These are phyloP conservation scores for Pelargonium cotyledonis DNA, from an alignment of 441 rosid genomes.

Conservation along the genomic window DNA sequence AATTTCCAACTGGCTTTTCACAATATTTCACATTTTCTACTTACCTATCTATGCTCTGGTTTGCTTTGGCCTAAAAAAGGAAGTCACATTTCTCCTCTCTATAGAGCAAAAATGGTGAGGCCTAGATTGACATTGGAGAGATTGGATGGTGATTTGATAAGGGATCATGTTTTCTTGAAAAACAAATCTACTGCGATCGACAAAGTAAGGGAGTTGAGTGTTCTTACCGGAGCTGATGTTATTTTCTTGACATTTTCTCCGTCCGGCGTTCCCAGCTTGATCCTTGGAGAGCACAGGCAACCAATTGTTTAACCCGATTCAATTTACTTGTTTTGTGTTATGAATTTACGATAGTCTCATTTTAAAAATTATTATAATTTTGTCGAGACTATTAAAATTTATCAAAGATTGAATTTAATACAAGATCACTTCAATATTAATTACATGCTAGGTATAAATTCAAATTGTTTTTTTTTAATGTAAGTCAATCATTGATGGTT, in stretches of 20 bases:
- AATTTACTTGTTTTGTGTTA: too few relatives aligned
- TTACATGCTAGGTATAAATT: too few relatives aligned
- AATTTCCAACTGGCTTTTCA: not conserved
- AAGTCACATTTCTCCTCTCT: not conserved
- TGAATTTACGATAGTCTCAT: too few relatives aligned
- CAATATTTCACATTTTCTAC: not conserved
- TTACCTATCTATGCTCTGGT: too few relatives aligned
- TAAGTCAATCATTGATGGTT: too few relatives aligned
- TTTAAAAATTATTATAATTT: too few relatives aligned
- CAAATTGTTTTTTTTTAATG: too few relatives aligned
- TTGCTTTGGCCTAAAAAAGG: too few relatives aligned
- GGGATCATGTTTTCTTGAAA: slow-evolving; percentile 3
- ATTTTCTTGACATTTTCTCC: not conserved
- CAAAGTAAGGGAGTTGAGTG: slow-evolving; percentile 3
- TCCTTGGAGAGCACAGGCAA: not conserved
- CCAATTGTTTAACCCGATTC: not conserved
- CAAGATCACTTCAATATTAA: too few relatives aligned
- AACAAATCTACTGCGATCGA: not conserved
- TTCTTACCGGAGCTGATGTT: not conserved
- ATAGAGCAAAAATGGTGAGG: not conserved
- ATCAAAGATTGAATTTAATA: too few relatives aligned
- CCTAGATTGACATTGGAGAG: not conserved
- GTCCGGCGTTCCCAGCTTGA: not conserved
- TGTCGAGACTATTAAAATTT: too few relatives aligned
- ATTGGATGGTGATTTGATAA: not conserved